Conservation (phyloP, 106 monocot genomes). For the Dendrobium chrysotoxum region DNA sequence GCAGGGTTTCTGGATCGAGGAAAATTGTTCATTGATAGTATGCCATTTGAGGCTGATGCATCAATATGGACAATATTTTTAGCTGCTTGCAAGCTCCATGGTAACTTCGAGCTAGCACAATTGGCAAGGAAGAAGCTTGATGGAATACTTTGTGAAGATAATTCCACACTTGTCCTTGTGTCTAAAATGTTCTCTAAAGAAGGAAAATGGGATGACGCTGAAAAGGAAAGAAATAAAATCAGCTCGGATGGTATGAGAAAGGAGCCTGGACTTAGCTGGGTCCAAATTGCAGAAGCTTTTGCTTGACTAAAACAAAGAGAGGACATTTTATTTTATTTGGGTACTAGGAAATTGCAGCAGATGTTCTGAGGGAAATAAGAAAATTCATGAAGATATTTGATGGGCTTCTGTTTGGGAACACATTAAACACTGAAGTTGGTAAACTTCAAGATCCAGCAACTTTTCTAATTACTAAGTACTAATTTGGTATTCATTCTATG, state of each 20-base stretch:
- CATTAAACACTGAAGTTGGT: not conserved
- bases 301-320: not conserved
- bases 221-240: constrained; percentile 28
- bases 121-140: constrained; percentile 22
- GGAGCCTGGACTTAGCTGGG: constrained; percentile 57
- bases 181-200: constrained; percentile 48
- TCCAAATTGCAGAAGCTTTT: constrained; percentile 19
- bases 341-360: not conserved
- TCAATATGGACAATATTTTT: constrained; percentile 56
- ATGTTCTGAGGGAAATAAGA: no score
- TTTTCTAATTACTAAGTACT: no score
- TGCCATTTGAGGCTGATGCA: constrained; percentile 43
- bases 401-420: not conserved
- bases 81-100: constrained; percentile 57
- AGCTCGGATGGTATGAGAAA: constrained; percentile 18
- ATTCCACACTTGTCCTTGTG: constrained; percentile 27
- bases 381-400: not conserved
- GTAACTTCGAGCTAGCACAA: constrained; percentile 41
- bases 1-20: constrained; percentile 62
- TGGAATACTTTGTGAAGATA: constrained; percentile 29
- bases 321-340: not conserved
- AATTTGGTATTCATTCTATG: no score
- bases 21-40: constrained; percentile 32
- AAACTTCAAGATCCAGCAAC: no score
- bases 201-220: constrained; percentile 60